Base-by-base conservation (phyloP, 1,284 basidiomycete genomes). In the Clitocybe nebularis region DNA sequence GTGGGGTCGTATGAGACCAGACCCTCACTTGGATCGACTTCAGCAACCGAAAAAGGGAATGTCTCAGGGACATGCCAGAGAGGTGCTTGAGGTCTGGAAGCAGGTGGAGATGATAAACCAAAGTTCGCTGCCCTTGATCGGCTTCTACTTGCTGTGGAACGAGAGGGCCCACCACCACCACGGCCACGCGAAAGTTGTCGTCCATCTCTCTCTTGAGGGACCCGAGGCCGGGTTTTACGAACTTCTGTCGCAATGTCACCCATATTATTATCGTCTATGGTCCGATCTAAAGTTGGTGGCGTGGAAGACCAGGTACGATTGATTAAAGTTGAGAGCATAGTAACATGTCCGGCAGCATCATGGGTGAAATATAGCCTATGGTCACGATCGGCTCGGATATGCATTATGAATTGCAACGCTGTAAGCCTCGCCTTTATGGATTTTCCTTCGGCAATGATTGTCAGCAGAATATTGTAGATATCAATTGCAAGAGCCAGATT, bases 311-410 rank as follows among this genome's bases (percentile, higher is more conserved):
- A 61, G 56, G 63, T 64, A 21, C 81, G 71, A 17, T 71, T 66
- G 29, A 88, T 76, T 19, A 84, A 63, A 1, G 68, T 64, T 5
- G 78, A 77, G 4, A 89, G 69, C 42, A 69, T 64, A 1, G 57
- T 48, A 17, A 76, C 67, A 34, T 77, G 71, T 4, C 75, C 75
- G 42, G 84, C 72, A 4, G 67, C 64, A 49, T 86, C 82, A 38
- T 71, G 63, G 6, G 69, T 69, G 39, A 89, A 84, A 61, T 88
- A 96, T 28, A 99, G 63, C 10, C 86, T 77, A 60, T 99, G 96
- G 55, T 93, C 88, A 2, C 90, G 81, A 59, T 97, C 94, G 1
- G 91, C 93, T 37, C 96, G 77, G 16, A 99, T 69, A 8, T 93
- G 84, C 68, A 94, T 81, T 45, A 96, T 61, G 73, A 94, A 96